Conservation (phyloP, 805 yeast genomes). For the Cyberlindnera euphorbiiphila region DNA sequence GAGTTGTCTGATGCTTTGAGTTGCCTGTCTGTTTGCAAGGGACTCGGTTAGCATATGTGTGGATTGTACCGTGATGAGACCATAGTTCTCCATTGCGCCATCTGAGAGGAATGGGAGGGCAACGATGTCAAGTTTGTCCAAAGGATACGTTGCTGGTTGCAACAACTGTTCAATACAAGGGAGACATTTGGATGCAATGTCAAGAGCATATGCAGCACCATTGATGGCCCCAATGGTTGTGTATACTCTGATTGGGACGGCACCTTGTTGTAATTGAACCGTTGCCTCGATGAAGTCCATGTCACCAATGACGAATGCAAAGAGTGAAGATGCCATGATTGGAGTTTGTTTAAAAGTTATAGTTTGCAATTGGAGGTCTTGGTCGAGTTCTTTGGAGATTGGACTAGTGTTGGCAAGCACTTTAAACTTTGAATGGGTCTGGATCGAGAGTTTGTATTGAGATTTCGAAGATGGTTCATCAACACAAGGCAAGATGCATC, state of each 20-base stretch:
- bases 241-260: conserved; percentile 48
- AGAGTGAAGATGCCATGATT: conserved; percentile 56
- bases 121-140: conserved; percentile 61
- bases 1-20: conserved; percentile 46
- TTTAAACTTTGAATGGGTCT: conserved; percentile 40
- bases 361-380: conserved; percentile 23
- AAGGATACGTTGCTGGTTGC: conserved; percentile 47
- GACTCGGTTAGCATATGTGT: conserved; percentile 42
- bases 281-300: conserved; percentile 46
- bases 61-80: conserved; percentile 57
- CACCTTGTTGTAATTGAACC: conserved; percentile 26
- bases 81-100: conserved; percentile 82
- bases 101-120: conserved; percentile 69
- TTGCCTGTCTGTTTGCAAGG: conserved; percentile 25
- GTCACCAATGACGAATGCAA: conserved; percentile 69
- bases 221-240: conserved; percentile 50
- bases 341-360: conserved; percentile 52
- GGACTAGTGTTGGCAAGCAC: conserved; percentile 50
- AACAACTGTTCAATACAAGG: conserved; percentile 46
- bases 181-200: conserved; percentile 42
- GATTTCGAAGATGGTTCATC: conserved; percentile 62
- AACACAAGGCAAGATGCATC: conserved; percentile 61
- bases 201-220: conserved; percentile 47
- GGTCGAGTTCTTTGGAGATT: conserved; percentile 26
- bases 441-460: conserved; percentile 45